Percentiles rank a stretch among this genome's conserved stretches.
phyloP scores from a whole-genome alignment of 352 stramenopile species.

The Pythium rishiriense region DNA sequence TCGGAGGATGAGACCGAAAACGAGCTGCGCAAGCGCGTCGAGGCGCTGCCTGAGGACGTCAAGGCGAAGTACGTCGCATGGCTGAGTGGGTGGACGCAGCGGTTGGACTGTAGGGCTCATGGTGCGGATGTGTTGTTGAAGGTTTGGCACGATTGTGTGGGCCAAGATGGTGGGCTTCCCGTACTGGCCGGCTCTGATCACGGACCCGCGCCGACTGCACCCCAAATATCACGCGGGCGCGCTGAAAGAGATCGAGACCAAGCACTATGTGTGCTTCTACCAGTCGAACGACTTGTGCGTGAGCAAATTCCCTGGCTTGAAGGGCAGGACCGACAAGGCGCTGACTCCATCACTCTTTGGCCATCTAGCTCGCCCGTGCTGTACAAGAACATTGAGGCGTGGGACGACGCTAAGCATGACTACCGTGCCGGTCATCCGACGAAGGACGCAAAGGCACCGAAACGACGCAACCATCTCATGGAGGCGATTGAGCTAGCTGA shows the following conservation, averaged over 20 bases:
- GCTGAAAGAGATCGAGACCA: constrained; percentile 62
- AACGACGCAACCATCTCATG: constrained; percentile 68
- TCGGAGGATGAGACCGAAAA: constrained; percentile 40
- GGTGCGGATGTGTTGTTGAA: constrained; percentile 16
- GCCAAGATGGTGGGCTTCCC: constrained; percentile 81
- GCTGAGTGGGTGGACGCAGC: background rate
- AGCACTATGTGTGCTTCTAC: constrained; percentile 82
- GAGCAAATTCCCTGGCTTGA: too few relatives aligned
- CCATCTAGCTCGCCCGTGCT: constrained; percentile 42
- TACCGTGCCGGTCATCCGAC: constrained; percentile 63
- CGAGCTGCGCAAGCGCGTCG: constrained; percentile 37
- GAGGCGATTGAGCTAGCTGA: constrained; percentile 67
- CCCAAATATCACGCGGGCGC: constrained; percentile 43
- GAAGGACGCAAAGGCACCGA: constrained; percentile 74
- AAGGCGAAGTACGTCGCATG: constrained; percentile 45
- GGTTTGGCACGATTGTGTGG: constrained; percentile 80
- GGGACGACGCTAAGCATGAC: constrained; percentile 69
- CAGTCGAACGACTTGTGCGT: constrained; percentile 74
- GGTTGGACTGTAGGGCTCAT: background rate
- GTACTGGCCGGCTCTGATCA: constrained; percentile 81
- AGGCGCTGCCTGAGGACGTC: constrained; percentile 53
- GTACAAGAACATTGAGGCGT: constrained; percentile 69
- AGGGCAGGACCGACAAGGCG: background rate
- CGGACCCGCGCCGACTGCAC: constrained; percentile 53
- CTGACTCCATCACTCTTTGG: background rate